These are phyloP conservation scores for Tephrocybe sp. DNA, from an alignment of 768 basidiomycete genomes.

Conservation along the genomic window DNA sequence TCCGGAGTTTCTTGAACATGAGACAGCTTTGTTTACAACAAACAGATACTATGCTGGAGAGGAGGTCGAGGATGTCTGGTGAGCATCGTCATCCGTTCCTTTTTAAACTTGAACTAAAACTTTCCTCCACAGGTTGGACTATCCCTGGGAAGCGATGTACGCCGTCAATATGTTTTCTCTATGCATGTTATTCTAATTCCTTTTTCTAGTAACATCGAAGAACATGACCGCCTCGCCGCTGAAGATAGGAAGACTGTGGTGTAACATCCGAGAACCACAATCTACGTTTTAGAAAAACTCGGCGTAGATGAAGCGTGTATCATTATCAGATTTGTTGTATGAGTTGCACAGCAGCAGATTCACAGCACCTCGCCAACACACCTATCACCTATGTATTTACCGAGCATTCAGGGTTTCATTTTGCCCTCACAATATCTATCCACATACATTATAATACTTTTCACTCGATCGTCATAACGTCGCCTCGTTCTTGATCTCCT, in stretches of 20 bases:
- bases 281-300: too few relatives aligned
- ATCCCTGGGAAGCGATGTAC: conserved; percentile 80
- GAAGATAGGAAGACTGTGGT: conserved; percentile 31
- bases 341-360: too few relatives aligned
- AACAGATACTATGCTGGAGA: conserved; percentile 74
- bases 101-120: neutral
- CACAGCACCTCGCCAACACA: too few relatives aligned
- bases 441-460: neutral
- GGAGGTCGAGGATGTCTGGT: conserved; percentile 74
- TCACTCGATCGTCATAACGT: neutral
- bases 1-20: conserved; percentile 8
- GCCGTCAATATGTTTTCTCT: conserved; percentile 19
- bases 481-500: conserved; percentile 51
- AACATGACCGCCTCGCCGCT: conserved; percentile 64
- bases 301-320: too few relatives aligned
- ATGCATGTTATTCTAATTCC: neutral
- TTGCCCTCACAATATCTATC: too few relatives aligned
- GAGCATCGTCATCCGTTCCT: conserved; percentile 26
- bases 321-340: too few relatives aligned
- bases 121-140: conserved; percentile 59
- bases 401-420: too few relatives aligned
- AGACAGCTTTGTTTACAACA: conserved; percentile 26
- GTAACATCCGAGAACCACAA: too few relatives aligned
- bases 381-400: too few relatives aligned
- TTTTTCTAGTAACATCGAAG: conserved; percentile 65